Evolutionary conservation across 129 eudicot genomes (phyloP), one percentile per base, ranked within the genome.

Genomic region (Flaveria brownii): DNA sequence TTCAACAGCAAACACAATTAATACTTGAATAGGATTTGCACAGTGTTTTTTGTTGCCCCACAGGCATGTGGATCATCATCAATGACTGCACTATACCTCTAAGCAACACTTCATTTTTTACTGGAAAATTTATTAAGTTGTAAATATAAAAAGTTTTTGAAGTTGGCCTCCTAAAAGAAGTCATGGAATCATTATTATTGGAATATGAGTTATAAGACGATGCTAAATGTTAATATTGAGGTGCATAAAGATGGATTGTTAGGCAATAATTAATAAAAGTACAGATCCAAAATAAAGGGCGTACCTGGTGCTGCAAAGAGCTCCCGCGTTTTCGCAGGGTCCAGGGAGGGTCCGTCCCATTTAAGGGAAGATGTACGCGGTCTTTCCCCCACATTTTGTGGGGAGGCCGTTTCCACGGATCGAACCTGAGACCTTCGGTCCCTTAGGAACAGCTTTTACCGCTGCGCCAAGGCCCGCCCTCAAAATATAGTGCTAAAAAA

Each of bases 21-120:
- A 80, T 80, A 71, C 15, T 56, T 51, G 78, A 41, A 64, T 80
- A 80, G 78, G 74, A 72, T 39, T 80, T 41, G 45, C 60, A 80
- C 83, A 73, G 78, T 80, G 65, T 50, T 64, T 79, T 80, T 59
- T 72, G 72, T 36, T 72, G 45, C 83, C 83, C 83, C 83, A 72
- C 83, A 72, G 73, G 73, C 83, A 79, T 79, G 83, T 79, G 83
- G 59, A 78, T 70, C 76, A 52, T 79, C 73, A 72, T 79, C 78
- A 79, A 79, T 79, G 59, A 64, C 68, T 72, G 67, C 78, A 79
- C 77, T 78, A 78, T 49, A 33, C 67, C 75, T 66, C 61, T 70
- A 57, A 43, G 55, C 63, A 30, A 78, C 63, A 71, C 65, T 71
- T 18, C 18, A 51, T 76, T 55, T 33, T 78, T 65, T 0, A 77